phyloP scores from a whole-genome alignment of 1,284 basidiomycete genomes.

The Cutaneotrichosporon cutaneum region DNA sequence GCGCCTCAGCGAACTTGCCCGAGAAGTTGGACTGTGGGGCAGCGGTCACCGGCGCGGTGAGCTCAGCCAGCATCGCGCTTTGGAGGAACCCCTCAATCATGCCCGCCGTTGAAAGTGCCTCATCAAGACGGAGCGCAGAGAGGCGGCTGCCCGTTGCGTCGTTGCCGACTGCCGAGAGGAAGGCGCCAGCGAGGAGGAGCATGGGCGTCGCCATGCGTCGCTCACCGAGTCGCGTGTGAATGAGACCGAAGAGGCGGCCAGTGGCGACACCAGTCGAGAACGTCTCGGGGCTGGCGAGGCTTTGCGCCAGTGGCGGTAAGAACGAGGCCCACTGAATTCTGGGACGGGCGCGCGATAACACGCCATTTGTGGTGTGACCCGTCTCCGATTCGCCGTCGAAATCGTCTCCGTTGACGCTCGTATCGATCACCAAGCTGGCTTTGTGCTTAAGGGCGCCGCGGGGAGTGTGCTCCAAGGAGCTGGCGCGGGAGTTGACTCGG shows the following conservation, averaged over 20 bases:
- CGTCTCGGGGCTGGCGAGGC: background rate
- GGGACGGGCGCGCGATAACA: background rate
- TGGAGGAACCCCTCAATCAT: conserved; percentile 11
- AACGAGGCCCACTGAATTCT: conserved; percentile 6
- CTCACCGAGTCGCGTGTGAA: conserved; percentile 7
- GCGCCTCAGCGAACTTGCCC: conserved; percentile 7
- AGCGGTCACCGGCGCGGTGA: background rate
- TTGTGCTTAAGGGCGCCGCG: conserved; percentile 1
- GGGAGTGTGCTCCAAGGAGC: no score
- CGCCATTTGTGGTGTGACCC: background rate
- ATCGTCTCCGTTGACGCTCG: background rate
- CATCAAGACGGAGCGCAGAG: conserved; percentile 1
- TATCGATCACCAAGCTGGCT: background rate
- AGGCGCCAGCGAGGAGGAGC: conserved; percentile 6
- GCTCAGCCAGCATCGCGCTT: conserved; percentile 4
- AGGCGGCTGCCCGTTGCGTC: conserved; percentile 7
- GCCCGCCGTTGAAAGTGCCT: background rate
- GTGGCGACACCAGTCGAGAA: conserved; percentile 3
- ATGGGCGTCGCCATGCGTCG: conserved; percentile 6
- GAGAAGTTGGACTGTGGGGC: conserved; percentile 3
- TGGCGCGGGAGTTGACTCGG: no score
- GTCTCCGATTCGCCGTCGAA: background rate
- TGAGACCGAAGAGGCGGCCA: conserved; percentile 2
- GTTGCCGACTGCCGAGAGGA: conserved; percentile 5
- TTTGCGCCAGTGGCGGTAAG: background rate